Base-by-base conservation (phyloP, 1,284 basidiomycete genomes). In the Marasmius tenuissimus region DNA sequence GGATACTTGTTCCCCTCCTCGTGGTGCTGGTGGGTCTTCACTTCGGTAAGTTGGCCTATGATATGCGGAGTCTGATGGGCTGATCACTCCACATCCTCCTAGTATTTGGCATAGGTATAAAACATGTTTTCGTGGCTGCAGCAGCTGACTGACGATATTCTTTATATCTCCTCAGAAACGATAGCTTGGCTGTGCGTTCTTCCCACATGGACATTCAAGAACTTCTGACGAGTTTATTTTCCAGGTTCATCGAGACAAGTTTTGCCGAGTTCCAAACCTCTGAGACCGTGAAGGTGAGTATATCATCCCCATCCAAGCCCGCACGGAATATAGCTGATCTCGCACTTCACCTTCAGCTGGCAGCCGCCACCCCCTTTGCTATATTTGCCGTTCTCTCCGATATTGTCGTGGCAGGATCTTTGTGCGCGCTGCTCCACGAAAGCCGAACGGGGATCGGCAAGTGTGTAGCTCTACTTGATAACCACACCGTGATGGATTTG, bases 351-450 rank as follows among this genome's bases (percentile, higher is more conserved):
- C 18, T 40, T 16, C 60, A 78, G 78, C 64, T 76, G 7, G 69
- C 73, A 39, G 76, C 77, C 1, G 76, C 75, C 1, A 75, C 73
- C 33, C 77, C 76, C 1, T 78, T 79, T 56, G 76, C 76, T 10
- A 55, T 77, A 20, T 72, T 74, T 54, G 75, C 74, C 12, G 76
- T 78, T 6, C 65, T 80, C 5, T 76, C 78, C 0, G 77, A 80
- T 58, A 66, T 79, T 33, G 59, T 72, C 14, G 76, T 78, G 34
- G 75, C 76, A 7, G 67, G 54, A 8, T 68, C 76, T 5, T 65
- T 80, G 9, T 78, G 76, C 45, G 63, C 74, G 18, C 66, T 80
- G 39, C 66, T 79, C 14, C 68, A 74, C 52, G 76, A 73, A 18
- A 75, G 69, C 48, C 67, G 74, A 14, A 73, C 75, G 9, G 70